Base-by-base conservation (phyloP, 805 yeast genomes). In the Candida maris region DNA sequence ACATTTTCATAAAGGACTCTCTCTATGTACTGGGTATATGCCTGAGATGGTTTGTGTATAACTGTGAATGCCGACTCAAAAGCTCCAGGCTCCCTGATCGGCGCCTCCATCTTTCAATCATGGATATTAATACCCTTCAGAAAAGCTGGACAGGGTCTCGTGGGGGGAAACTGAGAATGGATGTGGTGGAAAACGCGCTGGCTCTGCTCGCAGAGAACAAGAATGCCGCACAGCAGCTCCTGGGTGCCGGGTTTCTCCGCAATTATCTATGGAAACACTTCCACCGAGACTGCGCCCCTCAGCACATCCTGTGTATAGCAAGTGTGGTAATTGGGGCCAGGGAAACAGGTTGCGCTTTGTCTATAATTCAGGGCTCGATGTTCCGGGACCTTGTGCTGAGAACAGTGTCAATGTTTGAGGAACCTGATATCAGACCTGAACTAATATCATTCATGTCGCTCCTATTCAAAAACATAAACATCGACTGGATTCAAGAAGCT, bases 241-340 rank as follows among this genome's bases (percentile, higher is more conserved):
- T 29, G 6, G 19, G 35, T 7, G 19, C 60, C 2, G 46, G 40
- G 15, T 62, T 51, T 41, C 53, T 64, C 23, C 32, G 44, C 14
- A 43, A 51, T n/a, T 59, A 62, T 17, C 52, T 68, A 10, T 73
- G 76, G 77, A 58, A 56, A 9, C 44, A 53, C 27, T 68, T 69
- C 39, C 62, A 64, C 32, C 54, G 53, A 8, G 72, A 70, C 39
- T 56, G 62, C 6, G 55, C 71, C 3, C 51, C 59, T 30, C 62
- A 58, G 19, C 76, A 72, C 45, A 52, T 71, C 4, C 63, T 64
- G 24, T 47, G 63, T 31, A 51, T 70, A 7, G 53, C 59, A 4
- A 32, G 57, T 19, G 21, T 59, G 9, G n/a, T 39, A 14, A 34
- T 8, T 14, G 8, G 13, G 8, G 29, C 13, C 9, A 12, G 12